A percentile compares a stretch with the other conserved stretches of the same genome.
Conservation (phyloP, 2,329 filamentous ascomycete genomes). For the Aspergillus sp. region DNA sequence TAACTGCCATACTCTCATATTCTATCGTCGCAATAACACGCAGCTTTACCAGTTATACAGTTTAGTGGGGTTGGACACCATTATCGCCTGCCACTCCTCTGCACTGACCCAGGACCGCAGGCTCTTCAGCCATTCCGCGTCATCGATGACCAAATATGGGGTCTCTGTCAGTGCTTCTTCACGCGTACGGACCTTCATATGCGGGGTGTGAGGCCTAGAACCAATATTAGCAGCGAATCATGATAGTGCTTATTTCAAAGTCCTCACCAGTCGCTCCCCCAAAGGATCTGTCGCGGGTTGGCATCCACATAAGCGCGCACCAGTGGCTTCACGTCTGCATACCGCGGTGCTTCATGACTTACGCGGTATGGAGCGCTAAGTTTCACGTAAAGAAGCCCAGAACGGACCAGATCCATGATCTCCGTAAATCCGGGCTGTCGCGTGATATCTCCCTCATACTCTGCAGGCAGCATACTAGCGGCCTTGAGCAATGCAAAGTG, state of each 20-base stretch:
- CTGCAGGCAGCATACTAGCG: constrained; percentile 32
- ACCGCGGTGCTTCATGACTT: constrained; percentile 32
- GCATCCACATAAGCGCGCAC: constrained; percentile 36
- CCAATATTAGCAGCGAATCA: not conserved
- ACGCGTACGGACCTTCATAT: constrained; percentile 39
- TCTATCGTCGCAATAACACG: not conserved
- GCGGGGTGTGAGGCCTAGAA: constrained; percentile 39
- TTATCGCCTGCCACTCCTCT: constrained; percentile 27
- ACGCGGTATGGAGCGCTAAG: constrained; percentile 44
- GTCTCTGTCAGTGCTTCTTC: constrained; percentile 40
- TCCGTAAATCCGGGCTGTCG: constrained; percentile 34
- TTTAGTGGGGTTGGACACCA: constrained; percentile 25
- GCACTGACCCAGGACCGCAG: constrained; percentile 29
- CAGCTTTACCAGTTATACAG: constrained; percentile 16
- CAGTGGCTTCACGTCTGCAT: constrained; percentile 34
- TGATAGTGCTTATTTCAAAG: too few species aligned
- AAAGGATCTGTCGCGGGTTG: constrained; percentile 37
- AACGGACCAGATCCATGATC: constrained; percentile 33
- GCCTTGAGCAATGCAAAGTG: constrained; percentile 43
- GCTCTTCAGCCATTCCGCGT: constrained; percentile 30
- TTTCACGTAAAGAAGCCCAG: constrained; percentile 40
- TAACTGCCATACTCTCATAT: not conserved
- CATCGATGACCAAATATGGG: constrained; percentile 28
- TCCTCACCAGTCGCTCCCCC: constrained; percentile 43
- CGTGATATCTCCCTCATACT: constrained; percentile 25